Conservation (phyloP, 352 stramenopile species). For the Globisporangium iwayamae region DNA sequence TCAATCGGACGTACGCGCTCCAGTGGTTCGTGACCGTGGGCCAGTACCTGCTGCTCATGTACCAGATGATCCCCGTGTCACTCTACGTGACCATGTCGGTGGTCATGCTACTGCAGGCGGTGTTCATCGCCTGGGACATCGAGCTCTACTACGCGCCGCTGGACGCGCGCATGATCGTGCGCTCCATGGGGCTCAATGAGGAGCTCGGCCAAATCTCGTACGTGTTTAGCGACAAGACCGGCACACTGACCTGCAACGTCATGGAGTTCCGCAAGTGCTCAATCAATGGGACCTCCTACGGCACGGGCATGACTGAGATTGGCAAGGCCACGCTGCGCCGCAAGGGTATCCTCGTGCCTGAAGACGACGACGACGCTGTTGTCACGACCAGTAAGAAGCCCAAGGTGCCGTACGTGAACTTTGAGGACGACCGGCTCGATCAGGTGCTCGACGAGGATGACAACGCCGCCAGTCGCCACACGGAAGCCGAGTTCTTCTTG, state of each 20-base stretch:
- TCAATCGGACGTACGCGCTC: slow-evolving; percentile 36
- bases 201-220: slow-evolving; percentile 90
- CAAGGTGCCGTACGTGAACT: slow-evolving; percentile 77
- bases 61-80: slow-evolving; percentile 97
- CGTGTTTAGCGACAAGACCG: slow-evolving; percentile 93
- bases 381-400: background rate
- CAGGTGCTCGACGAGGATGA: slow-evolving; percentile 36
- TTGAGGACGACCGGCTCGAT: slow-evolving; percentile 56
- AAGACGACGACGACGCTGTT: slow-evolving; percentile 22
- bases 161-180: slow-evolving; percentile 85
- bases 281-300: slow-evolving; percentile 91
- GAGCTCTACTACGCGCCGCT: slow-evolving; percentile 91
- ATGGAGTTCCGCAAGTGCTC: slow-evolving; percentile 96
- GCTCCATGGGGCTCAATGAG: slow-evolving; percentile 85
- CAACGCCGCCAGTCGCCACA: slow-evolving; percentile 8
- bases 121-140: slow-evolving; percentile 91
- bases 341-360: slow-evolving; percentile 54
- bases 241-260: slow-evolving; percentile 91
- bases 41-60: slow-evolving; percentile 94
- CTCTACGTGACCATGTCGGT: slow-evolving; percentile 97
- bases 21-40: slow-evolving; percentile 84
- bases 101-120: slow-evolving; percentile 93
- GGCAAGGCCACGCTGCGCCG: slow-evolving; percentile 57
- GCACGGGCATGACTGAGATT: slow-evolving; percentile 84
- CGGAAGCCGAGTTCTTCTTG: slow-evolving; percentile 81